Percentiles rank a stretch among this genome's conserved stretches.
phyloP scores from a whole-genome alignment of 352 stramenopile genomes.

The Globisporangium paroecandrum region DNA sequence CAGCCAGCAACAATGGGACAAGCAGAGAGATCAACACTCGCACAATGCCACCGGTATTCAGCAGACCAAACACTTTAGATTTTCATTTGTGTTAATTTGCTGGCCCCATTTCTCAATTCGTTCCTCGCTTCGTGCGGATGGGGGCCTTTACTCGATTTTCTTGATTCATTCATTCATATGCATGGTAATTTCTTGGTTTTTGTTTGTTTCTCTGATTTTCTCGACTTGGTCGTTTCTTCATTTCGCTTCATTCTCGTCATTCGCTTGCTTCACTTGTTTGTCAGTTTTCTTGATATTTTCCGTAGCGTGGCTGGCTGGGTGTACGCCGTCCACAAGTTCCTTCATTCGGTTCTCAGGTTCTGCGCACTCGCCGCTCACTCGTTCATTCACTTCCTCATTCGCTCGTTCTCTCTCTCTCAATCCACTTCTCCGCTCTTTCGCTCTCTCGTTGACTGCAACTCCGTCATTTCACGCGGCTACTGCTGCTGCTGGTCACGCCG shows the following conservation, averaged over 20 bases:
- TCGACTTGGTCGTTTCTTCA: not conserved
- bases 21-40: not conserved
- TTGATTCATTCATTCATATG: not conserved
- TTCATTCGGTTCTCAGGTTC: not conserved
- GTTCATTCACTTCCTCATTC: not conserved
- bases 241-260: slow-evolving; percentile 11
- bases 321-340: not conserved
- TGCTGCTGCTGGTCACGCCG: no score
- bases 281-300: not conserved
- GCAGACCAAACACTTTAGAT: slow-evolving; percentile 17
- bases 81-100: slow-evolving; percentile 14
- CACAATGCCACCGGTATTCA: not conserved
- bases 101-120: slow-evolving; percentile 3
- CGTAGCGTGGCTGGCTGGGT: not conserved
- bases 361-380: not conserved
- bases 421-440: not conserved
- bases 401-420: not conserved
- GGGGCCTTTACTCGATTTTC: slow-evolving; percentile 11
- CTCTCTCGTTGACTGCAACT: not conserved
- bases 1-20: not conserved
- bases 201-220: not conserved
- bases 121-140: slow-evolving; percentile 9
- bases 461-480: not conserved
- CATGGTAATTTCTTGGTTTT: not conserved
- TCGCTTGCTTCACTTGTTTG: slow-evolving; percentile 2